Conservation (phyloP, 2,329 filamentous ascomycete species). For the Diaporthe vaccinii region DNA sequence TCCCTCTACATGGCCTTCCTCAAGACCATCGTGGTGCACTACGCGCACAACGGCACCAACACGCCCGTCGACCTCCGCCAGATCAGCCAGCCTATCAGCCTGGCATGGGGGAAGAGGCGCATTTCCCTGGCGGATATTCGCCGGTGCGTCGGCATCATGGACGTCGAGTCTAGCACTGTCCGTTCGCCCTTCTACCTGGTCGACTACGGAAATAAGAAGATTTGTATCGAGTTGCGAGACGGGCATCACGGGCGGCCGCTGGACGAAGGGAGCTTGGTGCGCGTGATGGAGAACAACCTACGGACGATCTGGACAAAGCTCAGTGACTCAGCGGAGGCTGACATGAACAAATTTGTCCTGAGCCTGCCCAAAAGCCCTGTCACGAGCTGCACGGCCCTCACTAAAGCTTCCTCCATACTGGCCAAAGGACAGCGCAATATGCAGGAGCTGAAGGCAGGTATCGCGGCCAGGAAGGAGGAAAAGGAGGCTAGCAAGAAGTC, state of each 20-base stretch:
- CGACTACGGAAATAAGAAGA: conserved; percentile 66
- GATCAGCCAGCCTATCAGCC: conserved; percentile 73
- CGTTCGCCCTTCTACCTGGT: conserved; percentile 49
- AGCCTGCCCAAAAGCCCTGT: conserved; percentile 69
- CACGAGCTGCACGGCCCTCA: conserved; percentile 63
- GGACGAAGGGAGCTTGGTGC: conserved; percentile 66
- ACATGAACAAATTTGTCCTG: conserved; percentile 64
- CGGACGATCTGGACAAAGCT: conserved; percentile 57
- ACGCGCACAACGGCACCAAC: conserved; percentile 75
- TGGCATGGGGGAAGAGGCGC: conserved; percentile 79
- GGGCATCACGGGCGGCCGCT: conserved; percentile 54
- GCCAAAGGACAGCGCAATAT: conserved; percentile 78
- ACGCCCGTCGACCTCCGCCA: conserved; percentile 74
- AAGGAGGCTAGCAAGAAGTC: conserved; percentile 51
- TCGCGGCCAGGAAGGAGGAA: conserved; percentile 66
- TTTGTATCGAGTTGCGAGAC: conserved; percentile 70
- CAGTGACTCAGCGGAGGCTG: conserved; percentile 46
- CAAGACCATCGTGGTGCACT: conserved; percentile 76
- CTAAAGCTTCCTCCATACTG: conserved; percentile 68
- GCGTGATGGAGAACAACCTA: conserved; percentile 67
- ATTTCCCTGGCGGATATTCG: conserved; percentile 77
- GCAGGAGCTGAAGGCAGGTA: conserved; percentile 75
- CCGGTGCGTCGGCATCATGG: conserved; percentile 75
- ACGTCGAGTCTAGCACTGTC: conserved; percentile 40
- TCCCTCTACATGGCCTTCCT: conserved; percentile 76